Evolutionary conservation across 163 green algal genomes (phyloP).

Genomic region (Scenedesmus sp.): DNA sequence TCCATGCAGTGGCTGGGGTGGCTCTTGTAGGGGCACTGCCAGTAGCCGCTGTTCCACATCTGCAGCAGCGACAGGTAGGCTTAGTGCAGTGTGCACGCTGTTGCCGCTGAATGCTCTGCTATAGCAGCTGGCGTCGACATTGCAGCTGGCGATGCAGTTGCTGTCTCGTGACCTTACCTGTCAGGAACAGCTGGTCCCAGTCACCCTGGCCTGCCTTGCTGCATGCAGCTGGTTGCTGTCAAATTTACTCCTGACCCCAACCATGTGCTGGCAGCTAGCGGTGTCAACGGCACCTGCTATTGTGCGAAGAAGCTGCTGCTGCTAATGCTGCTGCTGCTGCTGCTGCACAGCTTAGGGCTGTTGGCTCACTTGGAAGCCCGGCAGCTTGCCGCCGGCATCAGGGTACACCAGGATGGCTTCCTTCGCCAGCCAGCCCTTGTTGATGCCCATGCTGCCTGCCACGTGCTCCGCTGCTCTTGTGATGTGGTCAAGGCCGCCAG

Average conservation of each 20-base stretch:
- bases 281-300: too few relatives aligned
- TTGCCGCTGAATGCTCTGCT: background rate
- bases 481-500: constrained; percentile 12
- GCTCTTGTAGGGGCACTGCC: background rate
- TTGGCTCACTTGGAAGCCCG: background rate
- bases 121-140: background rate
- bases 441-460: constrained; percentile 2
- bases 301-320: background rate
- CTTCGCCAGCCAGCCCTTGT: background rate
- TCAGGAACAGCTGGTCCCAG: background rate
- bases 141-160: background rate
- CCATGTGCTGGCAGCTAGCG: too few relatives aligned
- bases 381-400: background rate
- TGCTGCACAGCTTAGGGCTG: background rate
- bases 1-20: constrained; percentile 18
- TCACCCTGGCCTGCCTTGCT: background rate
- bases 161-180: background rate
- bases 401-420: constrained; percentile 27
- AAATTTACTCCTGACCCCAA: background rate
- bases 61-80: background rate
- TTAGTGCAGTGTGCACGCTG: background rate
- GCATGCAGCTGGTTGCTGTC: background rate
- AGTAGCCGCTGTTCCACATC: constrained; percentile 37
- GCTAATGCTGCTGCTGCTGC: background rate
- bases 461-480: background rate